phyloP scores from a whole-genome alignment of 768 basidiomycete genomes.

The Amanita pseudoporphyria region DNA sequence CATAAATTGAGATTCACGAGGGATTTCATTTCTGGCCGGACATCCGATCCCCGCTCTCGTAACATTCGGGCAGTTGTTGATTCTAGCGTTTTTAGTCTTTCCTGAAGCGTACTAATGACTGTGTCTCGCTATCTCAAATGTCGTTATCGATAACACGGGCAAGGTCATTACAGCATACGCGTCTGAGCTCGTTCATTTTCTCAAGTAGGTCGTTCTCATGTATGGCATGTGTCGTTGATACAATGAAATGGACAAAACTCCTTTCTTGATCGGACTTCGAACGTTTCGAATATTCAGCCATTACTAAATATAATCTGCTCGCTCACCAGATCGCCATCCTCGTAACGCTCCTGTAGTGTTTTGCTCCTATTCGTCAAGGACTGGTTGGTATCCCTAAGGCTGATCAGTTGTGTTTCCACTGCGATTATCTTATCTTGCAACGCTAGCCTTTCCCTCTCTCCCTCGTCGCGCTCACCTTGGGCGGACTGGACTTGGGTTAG shows the following conservation, averaged over 20 bases:
- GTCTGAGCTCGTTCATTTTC: constrained; percentile 47
- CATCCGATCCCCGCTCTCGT: constrained; percentile 24
- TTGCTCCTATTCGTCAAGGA: constrained; percentile 2
- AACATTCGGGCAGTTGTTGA: constrained; percentile 34
- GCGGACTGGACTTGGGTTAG: background rate
- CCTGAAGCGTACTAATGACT: constrained; percentile 31
- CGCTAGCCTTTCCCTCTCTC: constrained; percentile 11
- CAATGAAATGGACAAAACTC: constrained; percentile 34
- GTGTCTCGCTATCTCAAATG: constrained; percentile 34
- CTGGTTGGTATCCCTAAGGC: constrained; percentile 2
- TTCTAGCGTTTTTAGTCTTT: constrained; percentile 36
- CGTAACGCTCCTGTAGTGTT: constrained; percentile 30
- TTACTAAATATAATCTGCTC: background rate
- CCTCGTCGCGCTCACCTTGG: background rate
- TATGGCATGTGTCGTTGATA: constrained; percentile 32
- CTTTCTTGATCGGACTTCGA: constrained; percentile 40
- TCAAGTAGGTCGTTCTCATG: constrained; percentile 44
- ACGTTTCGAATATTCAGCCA: background rate
- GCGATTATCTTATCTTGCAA: background rate
- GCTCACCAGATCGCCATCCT: constrained; percentile 37
- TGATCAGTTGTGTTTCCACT: background rate
- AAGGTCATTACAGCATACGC: constrained; percentile 23
- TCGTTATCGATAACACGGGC: constrained; percentile 6
- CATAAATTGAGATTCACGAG: constrained; percentile 32
- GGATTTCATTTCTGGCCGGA: constrained; percentile 18